Evolutionary conservation across 768 basidiomycete species (phyloP), one percentile per base, ranked within the genome.

Genomic region (Boletus patriciae): DNA sequence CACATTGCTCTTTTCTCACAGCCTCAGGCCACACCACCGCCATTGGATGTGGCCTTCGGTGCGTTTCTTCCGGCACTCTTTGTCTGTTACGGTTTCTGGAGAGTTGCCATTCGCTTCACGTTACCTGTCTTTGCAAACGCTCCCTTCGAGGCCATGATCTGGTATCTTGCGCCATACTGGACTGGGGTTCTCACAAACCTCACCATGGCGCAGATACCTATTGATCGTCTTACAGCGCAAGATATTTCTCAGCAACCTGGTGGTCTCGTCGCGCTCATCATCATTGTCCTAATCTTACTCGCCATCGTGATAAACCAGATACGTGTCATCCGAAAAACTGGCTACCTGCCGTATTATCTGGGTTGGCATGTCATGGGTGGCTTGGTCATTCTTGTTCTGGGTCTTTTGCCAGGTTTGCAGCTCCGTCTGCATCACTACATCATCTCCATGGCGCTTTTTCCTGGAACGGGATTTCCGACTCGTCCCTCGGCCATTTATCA

Each of bases 361-460:
- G 78, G 78, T 7, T 92, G 92, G 88, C 90, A 89, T 66, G 72
- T 82, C 37, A 66, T 78, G 31, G 89, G 88, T 15, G 90, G 84
- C 1, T 70, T 90, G 16, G 77, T 86, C n/a, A 66, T 80, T 23
- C 66, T 91, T 13, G 82, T 92, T 6, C 68, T 94, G 44, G 81
- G 86, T 4, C 75, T 83, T 49, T 75, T 94, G 18, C 91, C 92
- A 11, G 85, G 82, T 6, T 68, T 93, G 46, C 71, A 82, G 48
- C 75, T 92, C 43, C 81, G 92, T 36, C 61, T 94, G 23, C 93
- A 95, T 64, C 93, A 94, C 69, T 94, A 94, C 66, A 82, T 94
- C 50, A 76, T 89, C 27, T 82, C 86, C 0, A 86, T 94, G 70
- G 77, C 80, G 11, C 77, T 93, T 49, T 79, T 93, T 31, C 90